These are phyloP conservation scores for Antitrichia curtipendula DNA, from an alignment of 225 moss, liverwort and hornwort species.

Conservation along the genomic window DNA sequence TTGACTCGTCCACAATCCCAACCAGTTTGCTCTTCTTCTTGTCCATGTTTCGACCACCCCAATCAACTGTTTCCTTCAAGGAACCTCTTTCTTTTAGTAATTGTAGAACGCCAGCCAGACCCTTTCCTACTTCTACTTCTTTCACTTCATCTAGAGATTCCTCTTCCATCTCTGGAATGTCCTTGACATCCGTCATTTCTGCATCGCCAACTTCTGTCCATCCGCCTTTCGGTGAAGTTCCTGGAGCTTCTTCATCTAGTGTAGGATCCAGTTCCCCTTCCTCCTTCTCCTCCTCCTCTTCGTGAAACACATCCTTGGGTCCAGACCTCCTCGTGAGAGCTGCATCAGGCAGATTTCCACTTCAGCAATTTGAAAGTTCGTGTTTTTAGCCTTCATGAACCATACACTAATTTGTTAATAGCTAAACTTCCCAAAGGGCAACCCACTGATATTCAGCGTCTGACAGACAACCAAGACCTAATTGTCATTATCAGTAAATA, in stretches of 20 bases:
- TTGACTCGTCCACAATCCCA: slow-evolving; percentile 95
- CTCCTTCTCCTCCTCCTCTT: slow-evolving; percentile 70
- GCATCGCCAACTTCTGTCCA: slow-evolving; percentile 92
- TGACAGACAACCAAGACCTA: background rate
- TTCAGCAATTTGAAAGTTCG: background rate
- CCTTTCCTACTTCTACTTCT: slow-evolving; percentile 82
- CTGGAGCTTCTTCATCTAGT: slow-evolving; percentile 37
- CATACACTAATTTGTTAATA: background rate
- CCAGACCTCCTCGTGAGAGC: slow-evolving; percentile 76
- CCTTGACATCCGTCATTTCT: slow-evolving; percentile 39
- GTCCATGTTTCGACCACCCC: slow-evolving; percentile 99
- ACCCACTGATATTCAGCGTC: background rate
- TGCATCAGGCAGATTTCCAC: slow-evolving; percentile 17
- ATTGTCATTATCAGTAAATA: background rate
- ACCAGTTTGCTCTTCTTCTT: slow-evolving; percentile 98
- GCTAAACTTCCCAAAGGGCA: background rate
- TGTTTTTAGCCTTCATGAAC: background rate
- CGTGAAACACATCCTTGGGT: slow-evolving; percentile 92
- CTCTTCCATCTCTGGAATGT: slow-evolving; percentile 45
- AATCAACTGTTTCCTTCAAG: slow-evolving; percentile 91
- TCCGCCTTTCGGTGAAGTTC: slow-evolving; percentile 31
- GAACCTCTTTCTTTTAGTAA: slow-evolving; percentile 92
- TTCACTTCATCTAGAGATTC: slow-evolving; percentile 57
- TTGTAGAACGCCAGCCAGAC: slow-evolving; percentile 77
- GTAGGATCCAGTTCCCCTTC: slow-evolving; percentile 72